A percentile compares a stretch with the other conserved stretches of the same genome.
Conservation (phyloP, 2,329 filamentous ascomycete genomes). For the Fusarium buxicola region DNA sequence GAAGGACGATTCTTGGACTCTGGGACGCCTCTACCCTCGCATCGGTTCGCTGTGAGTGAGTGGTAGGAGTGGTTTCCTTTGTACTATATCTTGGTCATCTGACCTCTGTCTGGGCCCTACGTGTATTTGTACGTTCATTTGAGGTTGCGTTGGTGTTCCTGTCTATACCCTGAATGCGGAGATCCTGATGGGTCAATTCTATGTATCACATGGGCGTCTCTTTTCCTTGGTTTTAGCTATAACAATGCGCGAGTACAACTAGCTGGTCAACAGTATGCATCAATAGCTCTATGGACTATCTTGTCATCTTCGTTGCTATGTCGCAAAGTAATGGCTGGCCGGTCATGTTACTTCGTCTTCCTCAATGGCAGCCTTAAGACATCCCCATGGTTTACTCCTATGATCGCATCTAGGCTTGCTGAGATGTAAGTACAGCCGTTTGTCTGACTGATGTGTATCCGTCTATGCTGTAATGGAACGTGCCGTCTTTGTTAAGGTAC, state of each 20-base stretch:
- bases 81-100: slow-evolving; percentile 26
- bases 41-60: background rate
- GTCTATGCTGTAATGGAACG: no score
- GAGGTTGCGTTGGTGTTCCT: background rate
- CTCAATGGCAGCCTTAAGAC: no score
- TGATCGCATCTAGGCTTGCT: no score
- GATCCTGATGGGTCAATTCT: background rate
- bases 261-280: background rate
- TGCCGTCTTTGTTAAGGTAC: no score
- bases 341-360: no score
- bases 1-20: background rate
- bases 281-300: background rate
- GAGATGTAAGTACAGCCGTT: no score
- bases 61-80: slow-evolving; percentile 4
- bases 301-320: no score
- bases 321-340: no score
- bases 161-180: background rate
- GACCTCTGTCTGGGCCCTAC: background rate
- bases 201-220: background rate
- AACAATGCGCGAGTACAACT: background rate
- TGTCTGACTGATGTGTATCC: no score
- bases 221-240: background rate
- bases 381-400: no score
- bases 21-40: background rate
- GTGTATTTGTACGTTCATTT: slow-evolving; percentile 19